phyloP scores from a whole-genome alignment of 805 yeast genomes.

The Wickerhamomyces sydowiorum region DNA sequence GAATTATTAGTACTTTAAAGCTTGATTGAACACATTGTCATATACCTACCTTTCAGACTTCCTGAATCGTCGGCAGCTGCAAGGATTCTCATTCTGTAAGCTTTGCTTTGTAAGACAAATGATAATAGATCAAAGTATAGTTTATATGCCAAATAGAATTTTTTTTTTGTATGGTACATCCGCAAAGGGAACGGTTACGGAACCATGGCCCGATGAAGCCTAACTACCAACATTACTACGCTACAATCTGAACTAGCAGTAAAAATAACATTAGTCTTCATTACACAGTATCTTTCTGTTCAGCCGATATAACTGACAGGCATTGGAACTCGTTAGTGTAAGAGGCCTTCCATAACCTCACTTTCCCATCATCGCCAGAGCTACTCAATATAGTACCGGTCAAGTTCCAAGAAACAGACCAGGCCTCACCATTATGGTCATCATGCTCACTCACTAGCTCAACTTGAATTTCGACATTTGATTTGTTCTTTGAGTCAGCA shows the following conservation, averaged over 20 bases:
- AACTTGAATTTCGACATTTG: constrained; percentile 32
- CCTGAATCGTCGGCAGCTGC: constrained; percentile 67
- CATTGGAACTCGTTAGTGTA: constrained; percentile 85
- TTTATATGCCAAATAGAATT: not conserved
- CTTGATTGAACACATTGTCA: no score
- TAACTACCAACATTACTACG: not conserved
- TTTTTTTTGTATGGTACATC: not conserved
- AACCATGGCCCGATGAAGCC: not conserved
- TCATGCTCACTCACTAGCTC: constrained; percentile 61
- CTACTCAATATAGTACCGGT: constrained; percentile 91
- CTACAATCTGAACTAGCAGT: no score
- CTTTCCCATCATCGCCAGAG: constrained; percentile 93
- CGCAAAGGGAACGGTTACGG: not conserved
- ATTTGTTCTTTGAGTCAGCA: constrained; percentile 20
- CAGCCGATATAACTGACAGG: constrained; percentile 76
- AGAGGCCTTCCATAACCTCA: constrained; percentile 87
- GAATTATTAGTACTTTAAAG: not conserved
- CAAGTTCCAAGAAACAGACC: constrained; percentile 94
- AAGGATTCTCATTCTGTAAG: constrained; percentile 46
- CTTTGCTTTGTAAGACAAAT: no score
- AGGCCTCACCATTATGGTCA: constrained; percentile 84
- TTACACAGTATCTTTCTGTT: constrained; percentile 21
- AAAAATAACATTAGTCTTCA: no score
- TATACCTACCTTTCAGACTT: constrained; percentile 36
- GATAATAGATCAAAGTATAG: not conserved